Evolutionary conservation across 2,329 filamentous ascomycete species (phyloP), one percentile per base, ranked within the genome.

Genomic region (Rhinocladiella mackenziei): DNA sequence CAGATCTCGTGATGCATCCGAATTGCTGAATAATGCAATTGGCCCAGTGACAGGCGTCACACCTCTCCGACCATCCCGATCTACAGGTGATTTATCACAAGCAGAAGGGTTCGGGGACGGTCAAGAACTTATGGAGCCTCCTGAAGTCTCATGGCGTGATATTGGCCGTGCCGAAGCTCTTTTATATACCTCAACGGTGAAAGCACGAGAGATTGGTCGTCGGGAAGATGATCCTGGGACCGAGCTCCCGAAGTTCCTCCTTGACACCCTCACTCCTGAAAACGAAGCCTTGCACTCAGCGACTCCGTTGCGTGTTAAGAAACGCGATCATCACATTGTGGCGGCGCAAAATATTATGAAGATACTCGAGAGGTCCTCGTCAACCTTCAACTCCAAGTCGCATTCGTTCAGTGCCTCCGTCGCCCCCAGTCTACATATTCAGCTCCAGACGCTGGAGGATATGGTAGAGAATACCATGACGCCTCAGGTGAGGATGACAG

Each of bases 161-260:
- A 76, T 94, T 40, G 84, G 85, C 11, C 81, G 88, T n/a, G 75
- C 89, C 2, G 77, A 81, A 45, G 78, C 87, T 1, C 72, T 94
- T 6, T 77, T 95, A 29, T 72, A 94, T 15, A 85, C 83, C 51
- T 87, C 88, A 0, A 89, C 89, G n/a, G 82, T 96, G 59, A 94
- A 94, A 66, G 89, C 91, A 0, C 81, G 81, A 58, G 86, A 92
- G 59, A 86, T 96, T 42, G 74, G 75, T 19, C 76, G 81, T 3
- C 78, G 83, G 34, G 81, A 84, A 3, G 67, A 81, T 32, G 71
- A 51, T 9, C 20, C 45, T 9, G 36, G 38, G 4, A 31, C 39
- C 3, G 40, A 37, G 7, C 22, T 45, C 13, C 60, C 66, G 4
- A 57, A 59, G 2, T 67, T 70, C 17, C 46, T 65, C 38, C 52